Conservation (phyloP, 257 asterid genomes). For the Hygrophila difformis region DNA sequence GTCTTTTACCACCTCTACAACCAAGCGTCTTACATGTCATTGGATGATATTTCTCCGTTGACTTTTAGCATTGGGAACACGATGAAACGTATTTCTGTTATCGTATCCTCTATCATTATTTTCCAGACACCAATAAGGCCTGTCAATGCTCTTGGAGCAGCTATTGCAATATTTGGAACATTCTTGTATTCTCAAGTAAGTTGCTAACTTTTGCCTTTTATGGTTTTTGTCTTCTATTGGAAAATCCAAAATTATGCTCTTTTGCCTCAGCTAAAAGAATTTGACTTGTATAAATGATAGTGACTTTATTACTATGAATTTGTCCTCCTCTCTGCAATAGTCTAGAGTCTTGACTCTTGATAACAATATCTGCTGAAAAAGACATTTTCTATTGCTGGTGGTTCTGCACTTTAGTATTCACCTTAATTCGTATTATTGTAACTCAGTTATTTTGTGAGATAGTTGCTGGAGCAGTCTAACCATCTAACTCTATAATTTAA, state of each 20-base stretch:
- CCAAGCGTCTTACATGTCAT: conserved; percentile 94
- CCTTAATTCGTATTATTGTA: too few species aligned
- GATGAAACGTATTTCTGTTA: conserved; percentile 91
- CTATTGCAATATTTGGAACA: conserved; percentile 85
- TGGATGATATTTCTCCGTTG: conserved; percentile 93
- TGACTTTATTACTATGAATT: too few species aligned
- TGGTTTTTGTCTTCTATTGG: conserved; percentile 7
- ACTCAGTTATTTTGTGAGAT: too few species aligned
- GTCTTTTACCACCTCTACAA: conserved; percentile 91
- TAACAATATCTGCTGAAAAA: too few species aligned
- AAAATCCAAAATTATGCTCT: background rate
- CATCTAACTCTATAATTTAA: too few species aligned
- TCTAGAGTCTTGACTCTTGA: too few species aligned
- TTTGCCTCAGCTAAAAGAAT: background rate
- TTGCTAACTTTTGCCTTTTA: conserved; percentile 16
- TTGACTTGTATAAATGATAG: conserved; percentile 8
- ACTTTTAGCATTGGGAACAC: conserved; percentile 95
- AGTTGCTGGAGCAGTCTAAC: too few species aligned
- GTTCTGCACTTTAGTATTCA: too few species aligned
- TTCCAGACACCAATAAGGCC: conserved; percentile 90
- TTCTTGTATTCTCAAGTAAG: conserved; percentile 94
- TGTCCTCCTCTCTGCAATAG: too few species aligned
- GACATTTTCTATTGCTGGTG: too few species aligned
- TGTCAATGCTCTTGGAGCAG: conserved; percentile 96
- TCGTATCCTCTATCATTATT: conserved; percentile 86